Evolutionary conservation across 768 basidiomycete species (phyloP).

Genomic region (Paxillus ammoniavirescens): DNA sequence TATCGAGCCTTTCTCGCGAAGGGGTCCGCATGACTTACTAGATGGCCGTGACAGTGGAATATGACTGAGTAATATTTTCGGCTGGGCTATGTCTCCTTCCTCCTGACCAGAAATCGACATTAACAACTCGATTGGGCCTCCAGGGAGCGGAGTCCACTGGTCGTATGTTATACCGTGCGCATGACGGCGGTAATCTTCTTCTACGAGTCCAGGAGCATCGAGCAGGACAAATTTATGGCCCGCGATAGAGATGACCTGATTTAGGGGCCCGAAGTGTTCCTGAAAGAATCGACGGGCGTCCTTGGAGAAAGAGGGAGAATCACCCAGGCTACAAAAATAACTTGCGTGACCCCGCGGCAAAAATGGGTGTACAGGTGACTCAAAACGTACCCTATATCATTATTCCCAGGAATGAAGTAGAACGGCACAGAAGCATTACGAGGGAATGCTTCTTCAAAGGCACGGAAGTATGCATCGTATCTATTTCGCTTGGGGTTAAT

Average conservation of each 20-base stretch:
- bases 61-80: conserved; percentile 72
- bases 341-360: not conserved
- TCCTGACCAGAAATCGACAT: conserved; percentile 37
- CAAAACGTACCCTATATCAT: conserved; percentile 62
- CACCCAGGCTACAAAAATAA: conserved; percentile 47
- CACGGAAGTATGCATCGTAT: conserved; percentile 54
- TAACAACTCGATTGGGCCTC: conserved; percentile 62
- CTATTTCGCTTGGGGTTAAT: conserved; percentile 35
- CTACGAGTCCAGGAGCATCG: conserved; percentile 77
- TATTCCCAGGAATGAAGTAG: conserved; percentile 77
- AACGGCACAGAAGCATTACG: conserved; percentile 37
- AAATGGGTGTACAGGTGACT: not conserved
- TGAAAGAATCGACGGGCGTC: conserved; percentile 58
- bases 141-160: conserved; percentile 50
- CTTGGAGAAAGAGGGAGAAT: conserved; percentile 47
- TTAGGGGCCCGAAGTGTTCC: conserved; percentile 66
- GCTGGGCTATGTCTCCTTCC: conserved; percentile 10
- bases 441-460: conserved; percentile 64
- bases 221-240: conserved; percentile 61
- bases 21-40: conserved; percentile 70
- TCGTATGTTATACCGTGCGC: conserved; percentile 48
- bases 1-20: conserved; percentile 72
- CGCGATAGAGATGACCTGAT: conserved; percentile 59
- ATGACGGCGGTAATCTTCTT: conserved; percentile 74
- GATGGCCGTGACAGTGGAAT: conserved; percentile 82